Base-by-base conservation (phyloP, 2,329 filamentous ascomycete genomes). In the Clathrospora elynae region DNA sequence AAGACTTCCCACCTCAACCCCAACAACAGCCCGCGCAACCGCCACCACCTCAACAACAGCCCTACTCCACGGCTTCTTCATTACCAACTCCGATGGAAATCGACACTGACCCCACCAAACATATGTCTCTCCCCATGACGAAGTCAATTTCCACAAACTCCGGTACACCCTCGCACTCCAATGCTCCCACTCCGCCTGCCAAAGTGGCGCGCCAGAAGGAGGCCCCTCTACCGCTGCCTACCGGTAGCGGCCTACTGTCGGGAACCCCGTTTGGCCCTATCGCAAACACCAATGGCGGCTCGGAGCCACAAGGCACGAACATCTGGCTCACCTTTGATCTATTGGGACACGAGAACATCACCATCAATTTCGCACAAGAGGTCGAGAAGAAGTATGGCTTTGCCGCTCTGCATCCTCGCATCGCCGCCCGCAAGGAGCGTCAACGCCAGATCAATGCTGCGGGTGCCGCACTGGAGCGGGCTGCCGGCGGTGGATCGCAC, bases 371-470 rank as follows among this genome's bases (percentile, higher is more conserved):
- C 55, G 91, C 92, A 62, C 88, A 90, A 30, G 79, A 97, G 71
- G 93, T 95, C 8, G 90, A 96, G 71, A 90, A 95, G 52, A 87
- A 86, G 50, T 97, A 96, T 67, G 93, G 93, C 16, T 96, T 92
- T 78, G 90, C 95, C 49, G 93, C 92, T 0, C 78, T 97, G 23
- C 91, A 97, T 66, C 93, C 93, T 19, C 87, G 91, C 6, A 79
- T 95, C 50, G 93, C 93, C 2, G 91, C 91, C 20, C 89, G 93
- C 53, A 85, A 88, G 52, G 90, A 95, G 59, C 86, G 90, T 41
- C 86, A 95, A 57, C 87, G 90, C 12, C 86, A 90, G 42, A 91
- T 96, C 38, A 90, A 89, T 4, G 90, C 90, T 4, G 90, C 90
- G 0, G 86, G 88, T n/a, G 89, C 89, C 1, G 89, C 88, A 1